A percentile compares a stretch with the other conserved stretches of the same genome.
Evolutionary conservation across 2,329 filamentous ascomycete genomes (phyloP).

Genomic region (Decorospora gaudefroyi): DNA sequence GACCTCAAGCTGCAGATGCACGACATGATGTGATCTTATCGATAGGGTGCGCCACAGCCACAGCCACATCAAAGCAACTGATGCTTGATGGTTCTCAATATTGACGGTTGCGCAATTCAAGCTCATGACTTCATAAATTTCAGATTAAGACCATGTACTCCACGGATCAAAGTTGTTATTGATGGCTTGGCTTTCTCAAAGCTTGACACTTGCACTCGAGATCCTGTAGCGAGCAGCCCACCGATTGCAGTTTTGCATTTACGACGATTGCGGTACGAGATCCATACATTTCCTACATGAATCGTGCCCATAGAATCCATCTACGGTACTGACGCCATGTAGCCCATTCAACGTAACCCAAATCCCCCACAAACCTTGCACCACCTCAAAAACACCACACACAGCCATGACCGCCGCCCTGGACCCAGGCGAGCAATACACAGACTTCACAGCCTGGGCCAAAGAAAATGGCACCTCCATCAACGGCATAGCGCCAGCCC

Average conservation of each 20-base stretch:
- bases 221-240: too few relatives aligned
- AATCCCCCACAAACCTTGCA: too few relatives aligned
- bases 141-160: too few relatives aligned
- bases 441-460: conserved; percentile 71
- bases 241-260: too few relatives aligned
- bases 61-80: conserved; percentile 18
- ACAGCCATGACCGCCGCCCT: conserved; percentile 38
- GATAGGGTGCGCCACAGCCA: conserved; percentile 30
- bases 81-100: conserved; percentile 1
- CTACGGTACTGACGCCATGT: neutral
- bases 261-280: too few relatives aligned
- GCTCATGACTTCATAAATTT: too few relatives aligned
- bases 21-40: conserved; percentile 22
- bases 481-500: conserved; percentile 67
- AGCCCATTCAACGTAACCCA: too few relatives aligned
- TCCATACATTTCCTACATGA: too few relatives aligned
- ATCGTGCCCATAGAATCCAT: neutral
- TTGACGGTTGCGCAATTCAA: conserved; percentile 3
- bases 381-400: neutral
- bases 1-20: conserved; percentile 1
- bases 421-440: conserved; percentile 48
- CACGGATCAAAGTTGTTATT: too few relatives aligned
- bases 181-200: too few relatives aligned
- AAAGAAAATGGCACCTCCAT: conserved; percentile 66
- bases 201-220: too few relatives aligned